Evolutionary conservation across 2,329 filamentous ascomycete genomes (phyloP).

Genomic region (Lasiodiplodia gonubiensis): DNA sequence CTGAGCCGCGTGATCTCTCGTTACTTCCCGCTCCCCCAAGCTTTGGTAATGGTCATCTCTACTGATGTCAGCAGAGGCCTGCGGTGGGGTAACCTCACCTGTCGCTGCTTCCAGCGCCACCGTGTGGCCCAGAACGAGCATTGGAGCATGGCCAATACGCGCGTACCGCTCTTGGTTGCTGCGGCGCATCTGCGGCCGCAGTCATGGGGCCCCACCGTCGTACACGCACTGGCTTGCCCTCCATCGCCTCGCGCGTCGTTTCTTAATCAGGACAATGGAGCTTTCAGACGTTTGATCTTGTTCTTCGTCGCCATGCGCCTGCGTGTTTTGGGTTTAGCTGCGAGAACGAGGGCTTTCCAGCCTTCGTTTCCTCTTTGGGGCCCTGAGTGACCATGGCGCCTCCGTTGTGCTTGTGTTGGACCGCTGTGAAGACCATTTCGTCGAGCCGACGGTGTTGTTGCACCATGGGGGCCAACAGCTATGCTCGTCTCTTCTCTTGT

Average conservation of each 20-base stretch:
- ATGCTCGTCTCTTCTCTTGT: neutral
- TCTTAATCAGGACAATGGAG: slow-evolving; percentile 19
- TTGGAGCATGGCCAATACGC: neutral
- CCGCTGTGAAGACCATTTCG: neutral
- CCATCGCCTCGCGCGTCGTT: slow-evolving; percentile 11
- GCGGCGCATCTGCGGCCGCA: slow-evolving; percentile 4
- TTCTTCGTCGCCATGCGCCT: neutral
- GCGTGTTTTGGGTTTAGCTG: slow-evolving; percentile 9
- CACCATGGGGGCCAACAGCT: slow-evolving; percentile 17
- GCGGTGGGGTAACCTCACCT: neutral
- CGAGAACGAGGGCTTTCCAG: neutral
- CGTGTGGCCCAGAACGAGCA: neutral
- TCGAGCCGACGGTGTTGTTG: neutral
- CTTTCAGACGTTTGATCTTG: slow-evolving; percentile 25
- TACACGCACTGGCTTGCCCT: neutral
- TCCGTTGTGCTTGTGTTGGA: neutral
- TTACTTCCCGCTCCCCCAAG: neutral
- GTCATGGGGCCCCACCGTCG: slow-evolving; percentile 4
- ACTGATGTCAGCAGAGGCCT: neutral
- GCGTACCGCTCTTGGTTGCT: neutral
- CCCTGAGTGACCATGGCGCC: neutral
- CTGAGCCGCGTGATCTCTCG: neutral
- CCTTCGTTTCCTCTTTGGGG: neutral
- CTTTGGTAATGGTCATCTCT: neutral
- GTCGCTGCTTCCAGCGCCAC: neutral